Evolutionary conservation across 176 grass and related monocot species (phyloP).

Genomic region (Dendrocalamus sinicus): DNA sequence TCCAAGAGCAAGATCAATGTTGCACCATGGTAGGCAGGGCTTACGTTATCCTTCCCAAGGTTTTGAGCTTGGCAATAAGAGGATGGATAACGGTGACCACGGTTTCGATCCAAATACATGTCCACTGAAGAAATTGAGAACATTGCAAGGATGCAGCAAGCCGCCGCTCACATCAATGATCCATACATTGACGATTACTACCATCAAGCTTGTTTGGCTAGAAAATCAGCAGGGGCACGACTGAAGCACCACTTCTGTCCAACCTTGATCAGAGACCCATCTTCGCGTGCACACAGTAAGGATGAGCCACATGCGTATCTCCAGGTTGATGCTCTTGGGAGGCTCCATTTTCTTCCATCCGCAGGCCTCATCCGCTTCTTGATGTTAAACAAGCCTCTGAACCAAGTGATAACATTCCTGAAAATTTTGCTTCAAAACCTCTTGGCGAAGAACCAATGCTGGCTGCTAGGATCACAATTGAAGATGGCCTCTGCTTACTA

Average conservation of each 20-base stretch:
- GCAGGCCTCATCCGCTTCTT: slow-evolving; percentile 79
- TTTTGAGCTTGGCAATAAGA: slow-evolving; percentile 52
- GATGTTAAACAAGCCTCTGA: slow-evolving; percentile 67
- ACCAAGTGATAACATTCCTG: slow-evolving; percentile 44
- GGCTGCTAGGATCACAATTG: slow-evolving; percentile 83
- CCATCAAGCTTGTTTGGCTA: slow-evolving; percentile 83
- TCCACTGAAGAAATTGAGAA: slow-evolving; percentile 72
- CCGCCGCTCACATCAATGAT: slow-evolving; percentile 69
- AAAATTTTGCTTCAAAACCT: slow-evolving; percentile 62
- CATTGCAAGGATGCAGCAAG: slow-evolving; percentile 83
- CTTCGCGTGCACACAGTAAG: slow-evolving; percentile 51
- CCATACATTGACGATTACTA: slow-evolving; percentile 90
- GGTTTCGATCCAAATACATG: slow-evolving; percentile 75
- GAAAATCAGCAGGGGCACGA: slow-evolving; percentile 59
- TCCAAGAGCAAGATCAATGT: slow-evolving; percentile 55
- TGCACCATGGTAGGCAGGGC: slow-evolving; percentile 46
- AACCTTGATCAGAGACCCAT: slow-evolving; percentile 63
- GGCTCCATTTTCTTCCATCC: slow-evolving; percentile 83
- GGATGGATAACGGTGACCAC: slow-evolving; percentile 55
- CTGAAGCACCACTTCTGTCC: slow-evolving; percentile 85
- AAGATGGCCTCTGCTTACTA: slow-evolving; percentile 72
- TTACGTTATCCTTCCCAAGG: slow-evolving; percentile 53
- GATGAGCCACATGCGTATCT: slow-evolving; percentile 88
- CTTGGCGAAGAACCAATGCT: slow-evolving; percentile 86
- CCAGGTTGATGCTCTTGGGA: slow-evolving; percentile 82